A percentile compares a stretch with the other conserved stretches of the same genome.
phyloP scores from a whole-genome alignment of 139 green algal genomes.

The Chlorella sp. region DNA sequence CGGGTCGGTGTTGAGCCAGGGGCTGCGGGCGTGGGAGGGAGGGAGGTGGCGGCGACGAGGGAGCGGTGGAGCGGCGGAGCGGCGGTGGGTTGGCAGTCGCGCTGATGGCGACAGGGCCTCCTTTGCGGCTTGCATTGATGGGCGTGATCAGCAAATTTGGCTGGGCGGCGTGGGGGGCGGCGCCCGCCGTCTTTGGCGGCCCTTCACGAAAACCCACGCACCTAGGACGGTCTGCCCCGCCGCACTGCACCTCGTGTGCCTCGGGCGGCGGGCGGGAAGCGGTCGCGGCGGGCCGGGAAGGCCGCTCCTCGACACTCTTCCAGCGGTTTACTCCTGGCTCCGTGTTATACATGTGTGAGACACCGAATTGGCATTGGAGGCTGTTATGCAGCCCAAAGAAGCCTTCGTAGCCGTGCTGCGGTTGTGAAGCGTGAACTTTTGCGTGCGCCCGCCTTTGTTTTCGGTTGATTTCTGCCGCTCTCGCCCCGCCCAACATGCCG shows the following conservation, averaged over 20 bases:
- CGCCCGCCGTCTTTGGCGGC: no score
- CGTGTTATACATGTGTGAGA: background rate
- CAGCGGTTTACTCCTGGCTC: background rate
- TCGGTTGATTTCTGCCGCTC: background rate
- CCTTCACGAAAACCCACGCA: background rate
- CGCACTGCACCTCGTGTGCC: background rate
- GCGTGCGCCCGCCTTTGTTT: no score
- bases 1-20: slow-evolving; percentile 1
- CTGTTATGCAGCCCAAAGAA: background rate
- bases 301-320: background rate
- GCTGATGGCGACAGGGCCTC: no score
- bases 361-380: background rate
- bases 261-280: no score
- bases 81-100: no score
- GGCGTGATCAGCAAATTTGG: no score
- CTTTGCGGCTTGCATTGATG: no score
- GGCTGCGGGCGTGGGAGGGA: background rate
- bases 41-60: no score
- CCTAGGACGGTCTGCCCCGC: background rate
- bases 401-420: background rate
- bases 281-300: no score
- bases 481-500: background rate
- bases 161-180: no score
- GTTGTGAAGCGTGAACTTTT: no score
- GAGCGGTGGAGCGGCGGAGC: no score